phyloP scores from a whole-genome alignment of 352 stramenopile genomes.

The Phytopythium cucurbitacearum region DNA sequence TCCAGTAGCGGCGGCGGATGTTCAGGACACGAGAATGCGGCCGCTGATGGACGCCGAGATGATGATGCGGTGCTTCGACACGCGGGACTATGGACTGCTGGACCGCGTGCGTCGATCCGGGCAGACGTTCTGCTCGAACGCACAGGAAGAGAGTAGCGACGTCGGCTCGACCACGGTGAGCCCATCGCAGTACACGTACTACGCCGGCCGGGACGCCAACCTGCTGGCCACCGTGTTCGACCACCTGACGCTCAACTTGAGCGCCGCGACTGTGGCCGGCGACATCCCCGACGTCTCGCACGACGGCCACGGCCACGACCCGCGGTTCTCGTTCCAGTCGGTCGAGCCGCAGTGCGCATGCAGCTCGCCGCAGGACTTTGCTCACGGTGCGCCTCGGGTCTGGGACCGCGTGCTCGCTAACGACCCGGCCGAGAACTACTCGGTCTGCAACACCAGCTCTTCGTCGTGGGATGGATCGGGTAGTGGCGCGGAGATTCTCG shows the following conservation, averaged over 20 bases:
- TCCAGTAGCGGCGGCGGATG: no score
- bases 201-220: neutral
- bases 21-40: no score
- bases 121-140: slow-evolving; percentile 6
- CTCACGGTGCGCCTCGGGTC: neutral
- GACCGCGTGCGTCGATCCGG: slow-evolving; percentile 12
- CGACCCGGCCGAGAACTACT: neutral
- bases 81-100: slow-evolving; percentile 16
- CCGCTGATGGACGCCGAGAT: no score
- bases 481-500: neutral
- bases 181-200: neutral
- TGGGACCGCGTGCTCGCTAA: neutral
- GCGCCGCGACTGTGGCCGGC: neutral
- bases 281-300: slow-evolving; percentile 2
- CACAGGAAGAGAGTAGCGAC: neutral
- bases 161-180: neutral
- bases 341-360: neutral
- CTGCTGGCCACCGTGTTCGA: neutral
- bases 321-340: slow-evolving; percentile 4
- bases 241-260: neutral
- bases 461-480: no score
- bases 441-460: neutral
- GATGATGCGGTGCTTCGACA: slow-evolving; percentile 3
- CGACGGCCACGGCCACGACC: slow-evolving; percentile 16
- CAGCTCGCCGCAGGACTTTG: neutral